Base-by-base conservation (phyloP, 257 asterid genomes). In the Cordia subcordata region DNA sequence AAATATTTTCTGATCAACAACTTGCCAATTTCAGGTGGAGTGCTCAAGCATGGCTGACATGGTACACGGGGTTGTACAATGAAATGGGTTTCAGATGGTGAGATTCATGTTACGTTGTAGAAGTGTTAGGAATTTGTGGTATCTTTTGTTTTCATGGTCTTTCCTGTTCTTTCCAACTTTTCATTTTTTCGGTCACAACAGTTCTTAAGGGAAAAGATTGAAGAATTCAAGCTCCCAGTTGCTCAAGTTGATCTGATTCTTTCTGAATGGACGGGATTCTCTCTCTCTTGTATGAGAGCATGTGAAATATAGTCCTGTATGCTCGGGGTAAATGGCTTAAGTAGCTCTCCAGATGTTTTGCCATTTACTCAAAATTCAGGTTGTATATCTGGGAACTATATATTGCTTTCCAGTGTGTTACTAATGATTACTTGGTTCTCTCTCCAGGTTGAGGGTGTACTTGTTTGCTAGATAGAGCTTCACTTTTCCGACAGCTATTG, bases 181-280 rank as follows among this genome's bases (percentile, higher is more conserved):
- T 60, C 68, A 5, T 17, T 53, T 49, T 76, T 64, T 71, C 83
- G 89, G 97, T 84, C 60, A 77, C 89, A 63, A 86, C 99, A 0
- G 87, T 93, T 64, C 85, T 93, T 10, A 86, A 86, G 79, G 99
- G 99, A 56, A 93, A n/a, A 93, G 79, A 76, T 93, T 62, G 99
- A 93, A 79, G 97, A 93, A 69, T 75, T 89, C 67, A 96, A 89
- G 76, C 96, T 93, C 70, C 99, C 99, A 55, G 97, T 89, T 73
- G 54, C 90, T 68, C 72, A 89, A 70, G 99, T 93, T 58, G 99
- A 92, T 78, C 27, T 92, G 33, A 92, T 92, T 56, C 84, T 92
- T 62, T 92, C 99, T 5, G 99, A 92, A 77, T 91, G 98, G 98
- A 91, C 88, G 98, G 98, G 98, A 54, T 72, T 88, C 72, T 91